These are phyloP conservation scores for Lanmaoa rubissima DNA, from an alignment of 768 basidiomycete genomes.

Conservation along the genomic window DNA sequence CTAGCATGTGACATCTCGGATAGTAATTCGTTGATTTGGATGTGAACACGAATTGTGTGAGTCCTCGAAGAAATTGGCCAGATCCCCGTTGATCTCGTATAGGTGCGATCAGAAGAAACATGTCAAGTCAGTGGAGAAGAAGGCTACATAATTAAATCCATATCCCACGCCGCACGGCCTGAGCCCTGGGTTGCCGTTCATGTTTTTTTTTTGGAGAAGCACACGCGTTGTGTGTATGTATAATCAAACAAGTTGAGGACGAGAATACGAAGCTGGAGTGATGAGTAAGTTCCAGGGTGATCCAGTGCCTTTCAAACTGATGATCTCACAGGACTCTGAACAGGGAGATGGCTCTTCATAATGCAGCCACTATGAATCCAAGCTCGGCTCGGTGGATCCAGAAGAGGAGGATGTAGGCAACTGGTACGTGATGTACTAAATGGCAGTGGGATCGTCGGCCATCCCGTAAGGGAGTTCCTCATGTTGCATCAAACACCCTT, in stretches of 20 bases:
- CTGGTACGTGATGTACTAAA: background rate
- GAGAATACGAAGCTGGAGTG: too few relatives aligned
- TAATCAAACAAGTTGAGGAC: too few relatives aligned
- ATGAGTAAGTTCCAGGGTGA: too few relatives aligned
- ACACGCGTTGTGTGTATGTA: too few relatives aligned
- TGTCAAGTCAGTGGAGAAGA: background rate
- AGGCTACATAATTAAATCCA: too few relatives aligned
- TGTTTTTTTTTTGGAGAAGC: too few relatives aligned
- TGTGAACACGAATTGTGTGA: background rate
- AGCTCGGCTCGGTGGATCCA: too few relatives aligned
- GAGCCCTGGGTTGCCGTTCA: too few relatives aligned
- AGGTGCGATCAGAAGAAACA: background rate
- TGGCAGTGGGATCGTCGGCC: background rate
- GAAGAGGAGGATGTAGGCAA: background rate
- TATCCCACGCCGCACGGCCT: too few relatives aligned
- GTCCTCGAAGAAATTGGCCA: background rate
- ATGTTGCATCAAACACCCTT: background rate
- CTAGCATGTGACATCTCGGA: background rate
- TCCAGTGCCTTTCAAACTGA: too few relatives aligned
- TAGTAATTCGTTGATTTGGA: background rate
- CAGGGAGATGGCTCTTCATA: background rate
- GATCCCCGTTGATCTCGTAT: background rate
- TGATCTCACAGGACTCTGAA: too few relatives aligned
- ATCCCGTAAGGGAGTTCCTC: slow-evolving; percentile 1
- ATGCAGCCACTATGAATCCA: background rate